phyloP scores from a whole-genome alignment of 352 stramenopile species.

The Globisporangium splendens region DNA sequence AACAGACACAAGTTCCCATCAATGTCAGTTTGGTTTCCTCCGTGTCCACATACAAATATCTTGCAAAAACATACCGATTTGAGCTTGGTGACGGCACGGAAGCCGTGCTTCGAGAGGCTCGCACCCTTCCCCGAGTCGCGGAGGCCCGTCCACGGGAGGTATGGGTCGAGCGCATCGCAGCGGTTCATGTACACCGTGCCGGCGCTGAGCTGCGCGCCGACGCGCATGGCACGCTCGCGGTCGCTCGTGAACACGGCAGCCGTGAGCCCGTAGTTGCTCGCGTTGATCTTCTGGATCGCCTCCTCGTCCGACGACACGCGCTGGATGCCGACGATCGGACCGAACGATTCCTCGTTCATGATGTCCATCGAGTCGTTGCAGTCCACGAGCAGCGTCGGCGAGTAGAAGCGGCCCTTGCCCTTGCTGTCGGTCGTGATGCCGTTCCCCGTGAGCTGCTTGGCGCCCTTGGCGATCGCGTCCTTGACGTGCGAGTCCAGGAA shows the following conservation, averaged over 20 bases:
- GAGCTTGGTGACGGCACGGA: constrained; percentile 73
- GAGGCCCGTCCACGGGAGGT: constrained; percentile 76
- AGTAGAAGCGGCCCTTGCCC: constrained; percentile 73
- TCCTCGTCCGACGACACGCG: constrained; percentile 69
- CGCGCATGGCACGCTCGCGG: constrained; percentile 44
- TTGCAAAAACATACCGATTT: constrained; percentile 48
- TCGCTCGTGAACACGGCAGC: constrained; percentile 68
- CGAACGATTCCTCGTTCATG: constrained; percentile 84
- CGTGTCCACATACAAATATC: background rate
- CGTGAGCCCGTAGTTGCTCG: constrained; percentile 78
- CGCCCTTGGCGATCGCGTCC: constrained; percentile 72
- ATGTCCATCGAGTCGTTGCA: constrained; percentile 70
- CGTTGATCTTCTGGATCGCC: constrained; percentile 75
- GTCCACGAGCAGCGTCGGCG: constrained; percentile 66
- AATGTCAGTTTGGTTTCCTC: constrained; percentile 7
- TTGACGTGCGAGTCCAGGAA: constrained; percentile 58
- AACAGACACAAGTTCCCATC: constrained; percentile 2
- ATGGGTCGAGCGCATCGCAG: constrained; percentile 77
- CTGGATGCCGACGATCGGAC: constrained; percentile 75
- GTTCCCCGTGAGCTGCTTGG: constrained; percentile 38
- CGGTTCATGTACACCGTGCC: constrained; percentile 87
- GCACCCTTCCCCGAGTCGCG: constrained; percentile 79
- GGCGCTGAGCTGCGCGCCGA: constrained; percentile 59
- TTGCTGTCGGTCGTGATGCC: constrained; percentile 39
- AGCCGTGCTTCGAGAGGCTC: constrained; percentile 82